These are phyloP conservation scores for Piloderma croceum DNA, from an alignment of 768 basidiomycete genomes.

Conservation along the genomic window DNA sequence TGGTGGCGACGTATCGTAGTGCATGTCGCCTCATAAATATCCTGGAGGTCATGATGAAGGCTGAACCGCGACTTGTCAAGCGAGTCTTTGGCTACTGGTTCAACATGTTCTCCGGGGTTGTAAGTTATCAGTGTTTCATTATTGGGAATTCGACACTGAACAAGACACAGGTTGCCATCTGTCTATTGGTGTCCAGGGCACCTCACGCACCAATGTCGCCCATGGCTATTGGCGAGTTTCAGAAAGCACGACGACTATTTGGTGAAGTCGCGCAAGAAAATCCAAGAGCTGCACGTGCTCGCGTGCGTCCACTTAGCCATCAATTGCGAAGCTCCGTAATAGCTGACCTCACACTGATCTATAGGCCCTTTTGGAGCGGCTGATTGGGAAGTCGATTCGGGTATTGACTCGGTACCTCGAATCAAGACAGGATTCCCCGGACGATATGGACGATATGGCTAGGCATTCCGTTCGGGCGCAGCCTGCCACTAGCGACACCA, in stretches of 20 bases:
- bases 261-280: constrained; percentile 50
- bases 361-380: too few species aligned
- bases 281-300: too few species aligned
- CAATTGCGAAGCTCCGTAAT: too few species aligned
- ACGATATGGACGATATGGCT: too few species aligned
- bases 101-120: constrained; percentile 67
- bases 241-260: constrained; percentile 53
- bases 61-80: constrained; percentile 55
- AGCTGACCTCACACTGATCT: too few species aligned
- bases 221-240: constrained; percentile 55
- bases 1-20: constrained; percentile 61
- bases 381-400: too few species aligned
- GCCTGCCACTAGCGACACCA: too few species aligned
- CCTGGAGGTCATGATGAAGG: constrained; percentile 49
- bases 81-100: constrained; percentile 73
- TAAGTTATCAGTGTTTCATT: constrained; percentile 29
- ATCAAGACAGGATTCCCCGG: too few species aligned
- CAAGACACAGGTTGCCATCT: constrained; percentile 49
- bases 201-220: constrained; percentile 53
- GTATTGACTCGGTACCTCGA: too few species aligned
- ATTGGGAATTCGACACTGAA: not conserved
- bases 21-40: constrained; percentile 54
- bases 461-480: too few species aligned
- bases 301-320: constrained; percentile 35
- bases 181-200: constrained; percentile 57